phyloP scores from a whole-genome alignment of 495 filamentous ascomycete species.

The Xylaria palmicola region DNA sequence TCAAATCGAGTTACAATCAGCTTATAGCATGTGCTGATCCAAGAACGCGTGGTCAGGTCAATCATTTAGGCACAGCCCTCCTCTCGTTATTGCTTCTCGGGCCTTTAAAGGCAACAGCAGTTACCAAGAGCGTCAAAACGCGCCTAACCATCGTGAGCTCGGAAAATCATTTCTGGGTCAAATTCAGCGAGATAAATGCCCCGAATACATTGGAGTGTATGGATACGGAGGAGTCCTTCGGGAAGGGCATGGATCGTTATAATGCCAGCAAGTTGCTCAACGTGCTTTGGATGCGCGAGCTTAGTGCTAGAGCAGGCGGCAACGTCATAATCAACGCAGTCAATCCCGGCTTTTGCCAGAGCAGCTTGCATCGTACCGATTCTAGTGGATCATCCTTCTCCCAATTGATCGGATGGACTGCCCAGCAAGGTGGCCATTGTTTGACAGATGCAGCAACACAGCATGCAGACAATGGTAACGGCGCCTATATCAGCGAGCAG shows the following conservation, averaged over 20 bases:
- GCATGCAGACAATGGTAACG: constrained; percentile 8
- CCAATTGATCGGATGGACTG: constrained; percentile 17
- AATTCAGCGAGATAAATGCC: neutral
- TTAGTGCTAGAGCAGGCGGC: neutral
- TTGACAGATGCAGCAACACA: constrained; percentile 18
- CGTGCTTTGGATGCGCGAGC: constrained; percentile 23
- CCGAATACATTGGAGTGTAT: neutral
- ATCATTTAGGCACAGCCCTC: constrained; percentile 19
- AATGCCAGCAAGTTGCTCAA: constrained; percentile 19
- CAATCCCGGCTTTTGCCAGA: constrained; percentile 23
- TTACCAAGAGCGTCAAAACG: neutral
- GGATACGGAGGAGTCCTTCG: neutral
- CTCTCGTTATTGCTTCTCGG: constrained; percentile 17
- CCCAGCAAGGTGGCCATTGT: constrained; percentile 17
- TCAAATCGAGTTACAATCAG: neutral
- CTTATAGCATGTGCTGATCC: neutral
- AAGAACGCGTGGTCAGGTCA: constrained; percentile 1
- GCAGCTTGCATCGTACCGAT: constrained; percentile 15
- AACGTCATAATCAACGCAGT: constrained; percentile 20
- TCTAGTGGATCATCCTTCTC: constrained; percentile 10
- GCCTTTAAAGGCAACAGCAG: constrained; percentile 13
- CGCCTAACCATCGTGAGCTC: constrained; percentile 18
- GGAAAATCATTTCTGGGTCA: constrained; percentile 15
- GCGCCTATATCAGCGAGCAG: constrained; percentile 24
- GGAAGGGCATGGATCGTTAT: constrained; percentile 20